Evolutionary conservation across 768 basidiomycete genomes (phyloP), one percentile per base, ranked within the genome.

Genomic region (Ephemerocybe angulata): DNA sequence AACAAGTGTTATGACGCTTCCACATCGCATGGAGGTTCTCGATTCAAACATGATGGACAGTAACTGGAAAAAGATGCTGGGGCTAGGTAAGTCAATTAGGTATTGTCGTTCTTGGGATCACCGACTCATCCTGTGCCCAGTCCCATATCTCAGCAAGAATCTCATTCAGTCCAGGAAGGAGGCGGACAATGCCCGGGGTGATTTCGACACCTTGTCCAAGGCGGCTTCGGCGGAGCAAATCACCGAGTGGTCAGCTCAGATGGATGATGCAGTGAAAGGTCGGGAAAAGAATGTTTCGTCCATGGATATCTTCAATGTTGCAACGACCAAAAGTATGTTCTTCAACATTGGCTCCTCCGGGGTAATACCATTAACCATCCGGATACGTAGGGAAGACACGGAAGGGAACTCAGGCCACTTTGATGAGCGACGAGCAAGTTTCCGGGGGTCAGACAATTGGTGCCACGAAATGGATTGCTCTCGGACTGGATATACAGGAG

Each of bases 11-110:
- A 69, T 71, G 55, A 51, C 63, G 0, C 13, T 54, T 3, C 60
- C 64, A 0, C 68, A 71, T 17, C 8, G 61, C 0, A 53, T 62
- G 2, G 71, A 75, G 47, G 37, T 67, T 0, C 42, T 69, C 11
- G 63, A 73, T 46, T 64, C 67, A 27, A 57, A 66, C 40, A 71
- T 71, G 69, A 56, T 57, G 10, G 67, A 73, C 28, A 67, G 60
- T 0, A 72, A 73, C 43, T 71, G 64, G 62, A 69, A 70, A 28
- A 73, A 71, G 33, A 40, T 65, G 33, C 10, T 52, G 17, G 41
- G 30, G 33, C 25, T 43, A 31, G 46, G 44, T 41, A 21, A 35
- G 52, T 47, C 33, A 57, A 41, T 48, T 46, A 33, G 28, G 22
- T 37, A 12, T 55, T 2, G 27, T 35, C 24, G 28, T 2, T 21